Percentiles rank a stretch among this genome's conserved stretches.
Evolutionary conservation across 1,284 basidiomycete genomes (phyloP).

Genomic region (Lignosus rhinocerotis): DNA sequence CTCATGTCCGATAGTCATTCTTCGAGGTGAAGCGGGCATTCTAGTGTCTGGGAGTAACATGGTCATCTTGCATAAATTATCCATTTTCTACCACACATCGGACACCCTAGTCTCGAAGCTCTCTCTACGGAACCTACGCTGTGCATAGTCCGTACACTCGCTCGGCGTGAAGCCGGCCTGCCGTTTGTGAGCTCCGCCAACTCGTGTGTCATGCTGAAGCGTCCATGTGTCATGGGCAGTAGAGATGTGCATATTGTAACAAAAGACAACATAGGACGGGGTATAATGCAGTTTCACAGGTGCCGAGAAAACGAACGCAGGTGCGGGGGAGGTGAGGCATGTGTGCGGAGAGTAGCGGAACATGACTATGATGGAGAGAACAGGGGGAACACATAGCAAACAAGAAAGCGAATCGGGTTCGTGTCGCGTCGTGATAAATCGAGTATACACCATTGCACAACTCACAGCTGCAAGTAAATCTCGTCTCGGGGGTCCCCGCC

Average conservation of each 20-base stretch:
- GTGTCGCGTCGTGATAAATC: conserved; percentile 26
- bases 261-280: conserved; percentile 18
- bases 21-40: conserved; percentile 95
- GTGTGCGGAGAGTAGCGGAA: not conserved
- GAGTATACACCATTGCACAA: conserved; percentile 8
- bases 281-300: conserved; percentile 22
- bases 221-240: conserved; percentile 9
- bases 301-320: conserved; percentile 1
- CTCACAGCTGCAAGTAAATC: conserved; percentile 7
- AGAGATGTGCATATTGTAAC: conserved; percentile 21
- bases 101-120: conserved; percentile 33
- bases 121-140: not conserved
- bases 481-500: conserved; percentile 15
- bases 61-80: conserved; percentile 23
- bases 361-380: not conserved
- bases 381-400: conserved; percentile 13
- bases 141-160: too few species aligned
- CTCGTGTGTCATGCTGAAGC: not conserved
- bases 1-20: conserved; percentile 58
- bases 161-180: too few species aligned
- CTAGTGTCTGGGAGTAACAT: conserved; percentile 35
- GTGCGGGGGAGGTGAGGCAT: not conserved
- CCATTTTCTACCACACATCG: conserved; percentile 1
- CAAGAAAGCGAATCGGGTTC: conserved; percentile 16
- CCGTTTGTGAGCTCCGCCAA: not conserved